Conservation (phyloP, 179 eudicot genomes). For the Monotropa hypopitys region DNA sequence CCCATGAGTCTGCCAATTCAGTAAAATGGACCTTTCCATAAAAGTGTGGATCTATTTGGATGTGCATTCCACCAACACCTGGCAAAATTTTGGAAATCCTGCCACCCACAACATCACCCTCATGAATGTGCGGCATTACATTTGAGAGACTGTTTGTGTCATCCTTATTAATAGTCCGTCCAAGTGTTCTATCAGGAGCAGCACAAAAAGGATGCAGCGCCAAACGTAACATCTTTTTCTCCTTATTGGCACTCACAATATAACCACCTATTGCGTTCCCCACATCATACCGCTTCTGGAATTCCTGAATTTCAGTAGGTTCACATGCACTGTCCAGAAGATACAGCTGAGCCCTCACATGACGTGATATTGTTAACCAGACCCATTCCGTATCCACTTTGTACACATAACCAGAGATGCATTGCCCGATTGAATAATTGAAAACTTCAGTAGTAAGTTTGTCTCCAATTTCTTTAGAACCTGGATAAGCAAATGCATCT, state of each 20-base stretch:
- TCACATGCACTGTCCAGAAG: conserved; percentile 78
- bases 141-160: conserved; percentile 13
- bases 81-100: conserved; percentile 70
- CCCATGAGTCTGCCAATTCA: conserved; percentile 51
- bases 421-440: conserved; percentile 54
- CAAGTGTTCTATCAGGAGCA: conserved; percentile 18
- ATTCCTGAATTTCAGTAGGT: conserved; percentile 54
- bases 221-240: conserved; percentile 53
- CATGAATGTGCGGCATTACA: conserved; percentile 37
- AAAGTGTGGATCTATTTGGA: conserved; percentile 67
- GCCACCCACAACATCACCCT: conserved; percentile 66
- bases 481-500: conserved; percentile 23
- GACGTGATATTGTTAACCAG: conserved; percentile 66
- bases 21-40: conserved; percentile 90
- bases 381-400: conserved; percentile 89
- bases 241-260: conserved; percentile 42
- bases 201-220: conserved; percentile 32
- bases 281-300: conserved; percentile 50
- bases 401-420: conserved; percentile 61
- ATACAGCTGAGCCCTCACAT: conserved; percentile 60
- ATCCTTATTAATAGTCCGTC: conserved; percentile 9
- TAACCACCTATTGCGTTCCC: conserved; percentile 54
- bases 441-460: conserved; percentile 27
- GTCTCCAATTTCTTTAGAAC: conserved; percentile 20
- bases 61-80: conserved; percentile 74